Evolutionary conservation across 2,329 filamentous ascomycete species (phyloP).

Genomic region (Basipetospora chlamydospora): DNA sequence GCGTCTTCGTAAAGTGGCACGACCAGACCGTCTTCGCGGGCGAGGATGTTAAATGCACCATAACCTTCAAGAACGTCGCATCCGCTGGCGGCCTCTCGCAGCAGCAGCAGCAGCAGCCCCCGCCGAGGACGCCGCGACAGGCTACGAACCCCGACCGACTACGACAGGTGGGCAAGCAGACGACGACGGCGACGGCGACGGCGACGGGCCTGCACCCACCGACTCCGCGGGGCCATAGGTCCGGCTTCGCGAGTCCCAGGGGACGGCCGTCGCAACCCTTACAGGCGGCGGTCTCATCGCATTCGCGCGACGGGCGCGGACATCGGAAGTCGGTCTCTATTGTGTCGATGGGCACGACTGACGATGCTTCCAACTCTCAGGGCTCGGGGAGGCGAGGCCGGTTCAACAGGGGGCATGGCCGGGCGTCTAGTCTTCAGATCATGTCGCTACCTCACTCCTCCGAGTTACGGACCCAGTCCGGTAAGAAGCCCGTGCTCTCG

Average conservation of each 20-base stretch:
- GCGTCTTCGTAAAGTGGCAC: conserved; percentile 90
- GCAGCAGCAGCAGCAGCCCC: conserved; percentile 10
- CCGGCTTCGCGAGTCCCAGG: conserved; percentile 36
- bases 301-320: conserved; percentile 18
- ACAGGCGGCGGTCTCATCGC: conserved; percentile 6
- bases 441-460: conserved; percentile 22
- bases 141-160: not conserved
- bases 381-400: conserved; percentile 3
- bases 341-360: conserved; percentile 50
- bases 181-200: not conserved
- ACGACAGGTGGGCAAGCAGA: not conserved
- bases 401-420: conserved; percentile 41
- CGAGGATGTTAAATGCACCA: conserved; percentile 88
- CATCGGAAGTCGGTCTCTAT: conserved; percentile 67
- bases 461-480: conserved; percentile 23
- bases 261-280: not conserved
- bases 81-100: conserved; percentile 19
- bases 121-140: conserved; percentile 11
- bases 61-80: conserved; percentile 85
- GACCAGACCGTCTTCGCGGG: conserved; percentile 91
- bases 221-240: conserved; percentile 42
- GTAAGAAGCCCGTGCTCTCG: conserved; percentile 16
- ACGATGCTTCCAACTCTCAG: too few species aligned
- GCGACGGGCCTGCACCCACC: not conserved
- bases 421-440: conserved; percentile 73